Evolutionary conservation across 495 filamentous ascomycete genomes (phyloP).

Genomic region (Neurospora sp.): DNA sequence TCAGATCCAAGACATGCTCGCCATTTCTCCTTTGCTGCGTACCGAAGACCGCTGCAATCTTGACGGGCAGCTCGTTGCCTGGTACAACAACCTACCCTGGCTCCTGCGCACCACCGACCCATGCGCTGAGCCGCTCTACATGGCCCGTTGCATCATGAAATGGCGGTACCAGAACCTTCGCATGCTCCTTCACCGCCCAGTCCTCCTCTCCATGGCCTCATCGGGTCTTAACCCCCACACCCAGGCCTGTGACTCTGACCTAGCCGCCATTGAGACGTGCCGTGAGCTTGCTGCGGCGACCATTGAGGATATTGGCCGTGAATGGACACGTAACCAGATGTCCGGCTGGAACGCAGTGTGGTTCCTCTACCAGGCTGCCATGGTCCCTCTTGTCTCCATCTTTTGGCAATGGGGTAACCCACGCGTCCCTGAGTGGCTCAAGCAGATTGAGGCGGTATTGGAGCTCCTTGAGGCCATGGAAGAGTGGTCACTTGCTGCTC

Average conservation of each 20-base stretch:
- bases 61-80: slow-evolving; percentile 57
- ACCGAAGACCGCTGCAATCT: slow-evolving; percentile 54
- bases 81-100: slow-evolving; percentile 63
- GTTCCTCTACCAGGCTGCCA: slow-evolving; percentile 70
- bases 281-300: slow-evolving; percentile 57
- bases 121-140: slow-evolving; percentile 59
- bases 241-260: slow-evolving; percentile 54
- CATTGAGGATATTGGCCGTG: slow-evolving; percentile 59
- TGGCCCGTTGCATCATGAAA: slow-evolving; percentile 65
- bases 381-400: slow-evolving; percentile 66
- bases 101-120: slow-evolving; percentile 59
- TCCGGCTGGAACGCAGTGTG: slow-evolving; percentile 75
- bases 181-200: slow-evolving; percentile 69
- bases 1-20: slow-evolving; percentile 65
- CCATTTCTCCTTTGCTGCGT: slow-evolving; percentile 54
- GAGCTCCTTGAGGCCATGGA: slow-evolving; percentile 58
- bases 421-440: slow-evolving; percentile 44
- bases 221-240: slow-evolving; percentile 47
- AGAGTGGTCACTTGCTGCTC: slow-evolving; percentile 60
- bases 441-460: slow-evolving; percentile 61
- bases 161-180: slow-evolving; percentile 74
- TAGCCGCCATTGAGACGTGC: slow-evolving; percentile 57
- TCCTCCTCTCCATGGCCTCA: slow-evolving; percentile 60
- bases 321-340: slow-evolving; percentile 63
- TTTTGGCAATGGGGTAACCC: slow-evolving; percentile 53